Conservation (phyloP, 257 asterid species). For the Jaltomata sinuosa region DNA sequence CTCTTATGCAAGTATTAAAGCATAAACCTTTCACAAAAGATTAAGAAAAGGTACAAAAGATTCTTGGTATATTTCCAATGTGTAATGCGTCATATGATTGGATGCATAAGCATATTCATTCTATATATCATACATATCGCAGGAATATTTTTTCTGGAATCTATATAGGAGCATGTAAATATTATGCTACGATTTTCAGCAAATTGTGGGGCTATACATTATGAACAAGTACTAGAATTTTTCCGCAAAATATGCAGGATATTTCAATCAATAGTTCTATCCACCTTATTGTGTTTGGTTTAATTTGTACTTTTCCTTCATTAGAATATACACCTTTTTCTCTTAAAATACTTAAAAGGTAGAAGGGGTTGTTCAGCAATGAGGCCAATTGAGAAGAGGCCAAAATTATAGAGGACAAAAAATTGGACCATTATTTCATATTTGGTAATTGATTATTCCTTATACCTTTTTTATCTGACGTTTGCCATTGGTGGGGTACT, state of each 20-base stretch:
- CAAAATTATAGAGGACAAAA: slow-evolving; percentile 10
- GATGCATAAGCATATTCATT: not conserved
- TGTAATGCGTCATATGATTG: not conserved
- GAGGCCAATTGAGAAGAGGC: slow-evolving; percentile 1
- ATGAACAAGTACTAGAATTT: not conserved
- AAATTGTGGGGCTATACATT: not conserved
- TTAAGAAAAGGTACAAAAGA: not conserved
- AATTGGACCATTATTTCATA: slow-evolving; percentile 8
- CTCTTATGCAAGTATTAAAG: not conserved
- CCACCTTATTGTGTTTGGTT: not conserved
- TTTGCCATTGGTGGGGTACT: not conserved
- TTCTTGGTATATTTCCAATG: not conserved
- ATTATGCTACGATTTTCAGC: not conserved
- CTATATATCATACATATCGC: not conserved
- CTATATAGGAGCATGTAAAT: not conserved
- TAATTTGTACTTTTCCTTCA: not conserved
- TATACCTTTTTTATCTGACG: slow-evolving; percentile 4
- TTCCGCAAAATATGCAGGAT: not conserved
- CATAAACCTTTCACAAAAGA: not conserved
- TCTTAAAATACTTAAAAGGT: not conserved
- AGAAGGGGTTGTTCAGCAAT: not conserved
- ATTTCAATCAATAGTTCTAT: not conserved
- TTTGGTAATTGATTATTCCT: slow-evolving; percentile 2
- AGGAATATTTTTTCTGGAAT: not conserved
- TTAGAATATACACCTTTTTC: not conserved